Base-by-base conservation (phyloP, 2,329 filamentous ascomycete species). In the Westerdykella ornata region DNA sequence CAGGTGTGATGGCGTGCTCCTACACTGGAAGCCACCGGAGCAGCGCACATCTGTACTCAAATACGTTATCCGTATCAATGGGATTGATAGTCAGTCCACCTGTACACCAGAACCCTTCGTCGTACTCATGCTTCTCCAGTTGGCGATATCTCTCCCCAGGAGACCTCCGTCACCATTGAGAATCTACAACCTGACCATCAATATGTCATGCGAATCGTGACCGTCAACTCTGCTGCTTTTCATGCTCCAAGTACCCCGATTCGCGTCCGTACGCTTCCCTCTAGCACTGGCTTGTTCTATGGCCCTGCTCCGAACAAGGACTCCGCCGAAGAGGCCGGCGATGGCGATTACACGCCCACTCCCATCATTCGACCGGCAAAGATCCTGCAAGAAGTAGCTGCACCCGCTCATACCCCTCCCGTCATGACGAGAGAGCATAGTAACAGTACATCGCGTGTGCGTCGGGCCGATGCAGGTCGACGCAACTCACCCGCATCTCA, bases 11-110 rank as follows among this genome's bases (percentile, higher is more conserved):
- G 86, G 88, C 42, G 85, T 94, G 22, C 85, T 89, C 20, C 75
- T 98, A 33, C 88, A 89, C 65, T 98, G 92, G 92, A 87, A 88
- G 47, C 78, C 82, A 45, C 83, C 86, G 0, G 78, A 79, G 48
- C 72, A 74, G 49, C 72, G 77, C 33, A 73, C 75, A 47, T 77
- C 85, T 2, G 85, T 94, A 40, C 77, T 88, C 39, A 94, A 89
- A 68, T 92, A 94, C 61, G 77, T 90, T 35, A 87, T 98, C 39
- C 87, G 94, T 63, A 82, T 98, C 50, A 97, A 98, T 66, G 90
- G 90, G 32, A 82, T 90, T 33, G 87, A 88, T 70, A 86, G 87
- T 92, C 68, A 65, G 80, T 48, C 35, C 39, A 29, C 31, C 44
- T 77, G 30, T 30, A 39, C 35, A 29, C 37, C 31, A 13, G n/a